phyloP scores from a whole-genome alignment of 441 rosid species.

The Gossypium schwendimanii region DNA sequence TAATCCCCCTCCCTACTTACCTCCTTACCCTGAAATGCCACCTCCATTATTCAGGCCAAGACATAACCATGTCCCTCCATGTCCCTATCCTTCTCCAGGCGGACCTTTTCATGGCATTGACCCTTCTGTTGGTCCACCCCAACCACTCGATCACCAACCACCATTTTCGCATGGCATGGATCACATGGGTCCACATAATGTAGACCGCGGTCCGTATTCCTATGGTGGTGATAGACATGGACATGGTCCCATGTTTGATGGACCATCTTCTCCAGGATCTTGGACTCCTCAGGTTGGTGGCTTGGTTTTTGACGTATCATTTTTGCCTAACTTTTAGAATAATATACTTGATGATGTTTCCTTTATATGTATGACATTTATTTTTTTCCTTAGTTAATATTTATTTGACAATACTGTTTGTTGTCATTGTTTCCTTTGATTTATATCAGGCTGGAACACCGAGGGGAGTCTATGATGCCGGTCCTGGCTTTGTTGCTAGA shows the following conservation, averaged over 20 bases:
- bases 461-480: constrained; percentile 44
- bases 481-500: constrained; percentile 41
- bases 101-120: constrained; percentile 43
- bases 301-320: constrained; percentile 9
- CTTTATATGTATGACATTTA: background rate
- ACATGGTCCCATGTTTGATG: constrained; percentile 59
- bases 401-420: background rate
- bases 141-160: constrained; percentile 37
- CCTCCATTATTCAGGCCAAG: constrained; percentile 63
- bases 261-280: constrained; percentile 58
- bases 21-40: constrained; percentile 57
- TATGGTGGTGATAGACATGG: constrained; percentile 46
- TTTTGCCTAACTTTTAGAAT: background rate
- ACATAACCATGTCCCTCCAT: constrained; percentile 53
- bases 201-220: constrained; percentile 23
- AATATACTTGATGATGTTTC: background rate
- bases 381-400: background rate
- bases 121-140: constrained; percentile 30
- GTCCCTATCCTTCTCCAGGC: constrained; percentile 51
- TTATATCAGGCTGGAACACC: constrained; percentile 31
- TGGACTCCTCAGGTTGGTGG: constrained; percentile 60
- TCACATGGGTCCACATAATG: constrained; percentile 25
- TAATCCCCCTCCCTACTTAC: constrained; percentile 48
- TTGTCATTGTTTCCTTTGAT: background rate
- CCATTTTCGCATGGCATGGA: constrained; percentile 40